Evolutionary conservation across 208 protist genomes (phyloP), one percentile per base, ranked within the genome.

Genomic region (Crithidia expoeki): DNA sequence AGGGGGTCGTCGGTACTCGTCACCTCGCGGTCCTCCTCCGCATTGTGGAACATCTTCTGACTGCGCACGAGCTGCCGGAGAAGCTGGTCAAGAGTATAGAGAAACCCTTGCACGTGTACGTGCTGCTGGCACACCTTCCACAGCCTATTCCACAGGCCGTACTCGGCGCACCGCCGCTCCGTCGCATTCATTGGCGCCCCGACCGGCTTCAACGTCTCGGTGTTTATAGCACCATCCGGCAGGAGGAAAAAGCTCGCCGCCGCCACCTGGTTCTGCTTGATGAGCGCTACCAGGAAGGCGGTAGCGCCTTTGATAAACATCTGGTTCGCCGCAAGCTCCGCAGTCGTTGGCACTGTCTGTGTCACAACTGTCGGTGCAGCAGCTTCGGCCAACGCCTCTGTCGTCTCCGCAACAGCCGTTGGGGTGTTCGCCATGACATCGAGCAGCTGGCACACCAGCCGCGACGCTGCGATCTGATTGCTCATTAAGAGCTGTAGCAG

Each of bases 191-290:
- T 44, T 30, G 78, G 82, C 6, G 73, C 71, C 51, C 80, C 74
- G 27, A 78, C 56, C 30, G 77, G 33, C 72, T 87, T 86, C 69
- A 86, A 27, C 36, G 69, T 76, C 14, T n/a, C 72, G 2, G 60
- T 27, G 62, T 55, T 59, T 17, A 66, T 21, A 40, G 75, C 70
- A 32, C 64, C 66, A 53, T 89, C 84, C 2, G 84, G 84, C 19
- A 89, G 68, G 11, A 86, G 52, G 4, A 89, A 58, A 58, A 89
- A 84, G 33, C 62, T 49, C 47, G 72, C 16, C 4, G 52, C 72
- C 38, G 72, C 68, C 27, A 60, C 23, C 52, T 76, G 79, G 28
- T 62, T 74, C 44, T 76, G 51, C 49, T 75, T 51, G 10, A 74
- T 61, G n/a, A 80, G 68, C 2, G 62, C 40, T 25, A 76, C 62